phyloP scores from a whole-genome alignment of 139 green algal species.

The Pleodorina starrii region DNA sequence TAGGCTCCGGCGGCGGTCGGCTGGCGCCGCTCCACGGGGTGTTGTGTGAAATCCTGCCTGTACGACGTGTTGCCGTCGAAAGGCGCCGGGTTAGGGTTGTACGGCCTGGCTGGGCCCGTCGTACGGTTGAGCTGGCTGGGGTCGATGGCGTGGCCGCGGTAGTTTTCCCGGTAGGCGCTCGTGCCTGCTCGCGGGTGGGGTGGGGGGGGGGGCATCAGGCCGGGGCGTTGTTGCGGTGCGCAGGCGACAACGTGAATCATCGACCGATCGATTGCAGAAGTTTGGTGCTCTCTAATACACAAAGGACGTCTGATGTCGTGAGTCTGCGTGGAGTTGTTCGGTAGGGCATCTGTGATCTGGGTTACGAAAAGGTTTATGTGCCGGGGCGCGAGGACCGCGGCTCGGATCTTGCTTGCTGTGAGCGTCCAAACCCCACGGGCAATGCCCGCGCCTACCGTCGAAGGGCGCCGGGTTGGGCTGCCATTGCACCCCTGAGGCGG shows the following conservation, averaged over 20 bases:
- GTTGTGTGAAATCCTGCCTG: slow-evolving; percentile 3
- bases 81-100: slow-evolving; percentile 9
- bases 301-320: too few relatives aligned
- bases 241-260: too few relatives aligned
- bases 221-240: not conserved
- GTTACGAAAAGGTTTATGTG: too few relatives aligned
- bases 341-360: not conserved
- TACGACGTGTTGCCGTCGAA: slow-evolving; percentile 10
- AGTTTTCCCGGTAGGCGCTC: not conserved
- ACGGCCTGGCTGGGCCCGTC: not conserved
- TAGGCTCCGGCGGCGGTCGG: not conserved
- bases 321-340: not conserved
- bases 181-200: slow-evolving; percentile 4
- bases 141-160: not conserved
- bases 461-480: slow-evolving; percentile 34
- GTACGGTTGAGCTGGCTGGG: not conserved
- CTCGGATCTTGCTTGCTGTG: not conserved
- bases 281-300: too few relatives aligned
- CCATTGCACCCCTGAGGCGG: not conserved
- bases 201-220: not conserved
- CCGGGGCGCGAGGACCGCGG: not conserved
- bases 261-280: too few relatives aligned
- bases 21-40: not conserved
- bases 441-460: not conserved
- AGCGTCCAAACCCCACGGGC: too few relatives aligned